phyloP scores from a whole-genome alignment of 345 rosid species.

The Angophora floribunda region DNA sequence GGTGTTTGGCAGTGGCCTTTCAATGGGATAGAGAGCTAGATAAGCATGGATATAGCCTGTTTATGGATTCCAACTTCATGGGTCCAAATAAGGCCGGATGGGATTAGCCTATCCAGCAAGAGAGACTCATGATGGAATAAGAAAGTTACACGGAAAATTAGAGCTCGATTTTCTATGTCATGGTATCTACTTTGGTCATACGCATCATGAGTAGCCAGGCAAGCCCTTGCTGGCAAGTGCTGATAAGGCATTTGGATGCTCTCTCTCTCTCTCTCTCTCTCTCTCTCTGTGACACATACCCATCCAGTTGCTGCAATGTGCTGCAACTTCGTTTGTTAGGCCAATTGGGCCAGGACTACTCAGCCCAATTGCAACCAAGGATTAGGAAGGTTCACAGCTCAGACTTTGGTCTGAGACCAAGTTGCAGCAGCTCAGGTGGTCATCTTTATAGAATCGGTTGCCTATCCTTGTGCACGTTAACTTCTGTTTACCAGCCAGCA shows the following conservation, averaged over 20 bases:
- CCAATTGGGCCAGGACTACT: not conserved
- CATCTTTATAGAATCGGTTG: not conserved
- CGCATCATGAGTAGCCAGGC: not conserved
- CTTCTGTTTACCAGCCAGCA: not conserved
- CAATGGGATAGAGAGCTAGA: not conserved
- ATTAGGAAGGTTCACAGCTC: not conserved
- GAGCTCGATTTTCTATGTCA: not conserved
- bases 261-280: not conserved
- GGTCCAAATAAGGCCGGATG: not conserved
- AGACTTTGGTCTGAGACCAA: not conserved
- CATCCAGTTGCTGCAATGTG: not conserved
- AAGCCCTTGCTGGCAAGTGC: not conserved
- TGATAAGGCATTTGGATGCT: not conserved
- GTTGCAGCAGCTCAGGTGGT: not conserved
- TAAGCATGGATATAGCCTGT: not conserved
- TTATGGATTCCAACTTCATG: not conserved
- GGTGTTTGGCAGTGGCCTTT: not conserved
- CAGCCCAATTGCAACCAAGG: not conserved
- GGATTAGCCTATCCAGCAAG: not conserved
- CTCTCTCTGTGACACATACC: not conserved
- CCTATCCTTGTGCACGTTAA: not conserved
- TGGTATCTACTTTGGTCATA: not conserved
- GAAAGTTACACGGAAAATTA: not conserved
- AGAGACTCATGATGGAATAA: not conserved
- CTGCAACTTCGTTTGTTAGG: not conserved